Evolutionary conservation across 768 basidiomycete genomes (phyloP).

Genomic region (Mrakia frigida): DNA sequence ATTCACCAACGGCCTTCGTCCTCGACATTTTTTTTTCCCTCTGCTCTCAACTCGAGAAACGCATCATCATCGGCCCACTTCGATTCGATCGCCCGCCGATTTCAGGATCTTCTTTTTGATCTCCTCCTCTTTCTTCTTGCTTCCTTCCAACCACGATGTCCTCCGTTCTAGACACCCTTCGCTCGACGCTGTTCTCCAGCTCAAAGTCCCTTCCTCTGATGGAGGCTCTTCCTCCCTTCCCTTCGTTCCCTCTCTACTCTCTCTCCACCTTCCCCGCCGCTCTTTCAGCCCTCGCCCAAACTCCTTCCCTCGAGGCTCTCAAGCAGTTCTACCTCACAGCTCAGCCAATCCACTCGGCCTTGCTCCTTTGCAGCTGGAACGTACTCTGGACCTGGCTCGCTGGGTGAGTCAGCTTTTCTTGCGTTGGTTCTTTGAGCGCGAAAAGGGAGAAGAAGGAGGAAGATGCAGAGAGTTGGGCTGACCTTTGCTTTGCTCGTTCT

Average conservation of each 20-base stretch:
- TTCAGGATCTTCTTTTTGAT: not conserved
- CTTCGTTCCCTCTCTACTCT: constrained; percentile 1
- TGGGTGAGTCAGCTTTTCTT: not conserved
- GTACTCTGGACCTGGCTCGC: constrained; percentile 20
- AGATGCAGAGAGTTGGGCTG: not conserved
- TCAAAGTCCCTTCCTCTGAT: not conserved
- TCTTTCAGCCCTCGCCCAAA: not conserved
- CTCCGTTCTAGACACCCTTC: not conserved
- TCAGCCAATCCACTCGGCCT: constrained; percentile 1
- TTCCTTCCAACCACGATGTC: constrained; percentile 4
- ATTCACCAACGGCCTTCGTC: too few species aligned
- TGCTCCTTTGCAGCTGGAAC: constrained; percentile 15
- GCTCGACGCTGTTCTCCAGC: not conserved
- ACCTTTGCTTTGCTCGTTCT: not conserved
- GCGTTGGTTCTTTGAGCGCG: too few species aligned
- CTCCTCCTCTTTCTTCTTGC: not conserved
- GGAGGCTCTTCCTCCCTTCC: constrained; percentile 10
- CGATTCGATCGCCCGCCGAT: not conserved
- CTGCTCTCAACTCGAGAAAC: too few species aligned
- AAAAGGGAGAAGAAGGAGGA: not conserved
- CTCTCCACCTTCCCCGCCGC: not conserved
- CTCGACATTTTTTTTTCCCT: too few species aligned
- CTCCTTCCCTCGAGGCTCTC: constrained; percentile 9
- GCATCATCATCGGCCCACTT: too few species aligned
- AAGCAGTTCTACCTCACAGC: constrained; percentile 18